Percentiles rank a stretch among this genome's conserved stretches.
Evolutionary conservation across 306 rosid species (phyloP).

Genomic region (Amphicarpaea edgeworthii): DNA sequence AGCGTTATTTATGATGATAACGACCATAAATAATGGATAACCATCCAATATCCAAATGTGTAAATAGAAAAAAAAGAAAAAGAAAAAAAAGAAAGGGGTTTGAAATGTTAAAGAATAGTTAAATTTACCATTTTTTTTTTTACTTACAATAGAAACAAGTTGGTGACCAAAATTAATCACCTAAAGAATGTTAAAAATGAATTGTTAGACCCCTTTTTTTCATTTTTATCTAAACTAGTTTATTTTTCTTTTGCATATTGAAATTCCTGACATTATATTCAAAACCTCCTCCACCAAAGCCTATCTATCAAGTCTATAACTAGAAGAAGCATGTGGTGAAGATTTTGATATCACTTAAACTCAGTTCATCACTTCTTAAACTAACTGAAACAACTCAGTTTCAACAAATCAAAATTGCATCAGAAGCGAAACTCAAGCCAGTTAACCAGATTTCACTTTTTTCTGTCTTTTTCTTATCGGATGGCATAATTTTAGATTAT

Average conservation of each 20-base stretch:
- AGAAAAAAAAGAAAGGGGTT: too few relatives aligned
- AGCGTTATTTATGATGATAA: too few relatives aligned
- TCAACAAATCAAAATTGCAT: constrained; percentile 51
- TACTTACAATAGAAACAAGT: too few relatives aligned
- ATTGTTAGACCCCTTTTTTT: not conserved
- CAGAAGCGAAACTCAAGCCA: constrained; percentile 43
- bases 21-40: too few relatives aligned
- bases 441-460: constrained; percentile 34
- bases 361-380: too few relatives aligned
- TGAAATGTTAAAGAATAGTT: too few relatives aligned
- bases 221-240: not conserved
- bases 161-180: too few relatives aligned
- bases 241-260: not conserved
- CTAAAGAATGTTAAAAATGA: too few relatives aligned
- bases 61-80: too few relatives aligned
- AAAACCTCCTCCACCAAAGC: not conserved
- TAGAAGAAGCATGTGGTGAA: constrained; percentile 9
- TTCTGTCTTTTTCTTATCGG: not conserved
- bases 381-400: constrained; percentile 49
- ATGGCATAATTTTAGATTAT: constrained; percentile 17
- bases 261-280: not conserved
- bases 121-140: too few relatives aligned
- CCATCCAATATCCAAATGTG: too few relatives aligned
- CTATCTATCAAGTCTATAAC: not conserved
- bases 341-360: constrained; percentile 10